phyloP scores from a whole-genome alignment of 352 stramenopile species.

The Pythium angustatum region DNA sequence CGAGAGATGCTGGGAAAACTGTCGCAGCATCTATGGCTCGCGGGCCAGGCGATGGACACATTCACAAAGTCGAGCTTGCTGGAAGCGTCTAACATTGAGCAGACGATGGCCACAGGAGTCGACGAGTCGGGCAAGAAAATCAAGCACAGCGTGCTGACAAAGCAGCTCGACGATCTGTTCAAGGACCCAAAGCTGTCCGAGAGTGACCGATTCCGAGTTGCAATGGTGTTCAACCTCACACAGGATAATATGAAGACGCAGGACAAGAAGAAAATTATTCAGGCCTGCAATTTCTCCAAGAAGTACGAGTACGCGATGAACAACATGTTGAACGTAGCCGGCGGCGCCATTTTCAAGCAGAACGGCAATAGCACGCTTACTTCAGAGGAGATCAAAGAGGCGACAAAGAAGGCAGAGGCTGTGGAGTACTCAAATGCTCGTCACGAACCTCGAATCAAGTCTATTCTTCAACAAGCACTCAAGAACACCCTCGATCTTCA shows the following conservation, averaged over 20 bases:
- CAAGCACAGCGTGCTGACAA: constrained; percentile 81
- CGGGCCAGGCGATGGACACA: constrained; percentile 92
- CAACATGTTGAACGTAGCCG: constrained; percentile 69
- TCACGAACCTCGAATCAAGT: constrained; percentile 76
- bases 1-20: constrained; percentile 94
- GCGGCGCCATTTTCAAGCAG: constrained; percentile 57
- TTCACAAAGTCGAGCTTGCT: constrained; percentile 90
- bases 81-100: constrained; percentile 93
- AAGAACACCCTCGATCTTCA: constrained; percentile 62
- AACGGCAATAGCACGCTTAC: constrained; percentile 60
- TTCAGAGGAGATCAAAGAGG: constrained; percentile 63
- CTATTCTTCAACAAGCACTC: constrained; percentile 54
- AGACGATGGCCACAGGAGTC: constrained; percentile 93
- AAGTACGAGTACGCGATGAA: constrained; percentile 61
- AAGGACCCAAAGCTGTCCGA: constrained; percentile 74
- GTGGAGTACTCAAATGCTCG: constrained; percentile 82
- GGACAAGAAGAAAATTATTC: constrained; percentile 86
- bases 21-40: constrained; percentile 93
- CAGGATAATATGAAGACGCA: constrained; percentile 88
- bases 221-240: constrained; percentile 93
- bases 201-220: constrained; percentile 88
- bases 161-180: constrained; percentile 89
- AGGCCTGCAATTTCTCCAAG: constrained; percentile 76
- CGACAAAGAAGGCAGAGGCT: constrained; percentile 55
- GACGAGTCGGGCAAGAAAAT: constrained; percentile 92